Percentiles rank a stretch among this genome's conserved stretches.
phyloP scores from a whole-genome alignment of 1,284 basidiomycete species.

The Apiotrichum gamsii region DNA sequence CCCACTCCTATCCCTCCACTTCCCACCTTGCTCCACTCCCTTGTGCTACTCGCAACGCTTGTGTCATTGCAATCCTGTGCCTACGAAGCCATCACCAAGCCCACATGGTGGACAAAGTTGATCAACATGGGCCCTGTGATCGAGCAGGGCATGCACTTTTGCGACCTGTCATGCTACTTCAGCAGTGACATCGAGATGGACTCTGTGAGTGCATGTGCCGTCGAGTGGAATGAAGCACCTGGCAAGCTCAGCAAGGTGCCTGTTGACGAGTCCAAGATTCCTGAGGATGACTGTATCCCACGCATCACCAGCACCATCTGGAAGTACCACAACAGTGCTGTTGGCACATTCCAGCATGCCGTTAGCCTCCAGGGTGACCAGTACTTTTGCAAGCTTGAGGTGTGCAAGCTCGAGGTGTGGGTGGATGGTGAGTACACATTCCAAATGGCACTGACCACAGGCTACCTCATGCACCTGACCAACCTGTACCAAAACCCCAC shows the following conservation, averaged over 20 bases:
- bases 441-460: neutral
- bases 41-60: no score
- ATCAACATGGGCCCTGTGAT: slow-evolving; percentile 75
- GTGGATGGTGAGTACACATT: slow-evolving; percentile 61
- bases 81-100: slow-evolving; percentile 81
- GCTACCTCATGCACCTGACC: slow-evolving; percentile 58
- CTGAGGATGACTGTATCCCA: slow-evolving; percentile 46
- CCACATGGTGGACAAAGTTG: slow-evolving; percentile 97
- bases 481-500: slow-evolving; percentile 70
- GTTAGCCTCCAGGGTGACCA: slow-evolving; percentile 82
- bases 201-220: slow-evolving; percentile 66
- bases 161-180: slow-evolving; percentile 77
- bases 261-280: slow-evolving; percentile 46
- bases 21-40: no score
- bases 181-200: slow-evolving; percentile 86
- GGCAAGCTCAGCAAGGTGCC: slow-evolving; percentile 74
- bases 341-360: slow-evolving; percentile 81
- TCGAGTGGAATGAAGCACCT: slow-evolving; percentile 86
- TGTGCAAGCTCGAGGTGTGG: no score
- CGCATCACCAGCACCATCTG: slow-evolving; percentile 46
- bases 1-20: no score
- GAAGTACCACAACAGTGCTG: slow-evolving; percentile 87
- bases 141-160: slow-evolving; percentile 87
- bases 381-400: slow-evolving; percentile 88
- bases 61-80: slow-evolving; percentile 62